phyloP scores from a whole-genome alignment of 108 stramenopile species.

The Nitzschia palea region DNA sequence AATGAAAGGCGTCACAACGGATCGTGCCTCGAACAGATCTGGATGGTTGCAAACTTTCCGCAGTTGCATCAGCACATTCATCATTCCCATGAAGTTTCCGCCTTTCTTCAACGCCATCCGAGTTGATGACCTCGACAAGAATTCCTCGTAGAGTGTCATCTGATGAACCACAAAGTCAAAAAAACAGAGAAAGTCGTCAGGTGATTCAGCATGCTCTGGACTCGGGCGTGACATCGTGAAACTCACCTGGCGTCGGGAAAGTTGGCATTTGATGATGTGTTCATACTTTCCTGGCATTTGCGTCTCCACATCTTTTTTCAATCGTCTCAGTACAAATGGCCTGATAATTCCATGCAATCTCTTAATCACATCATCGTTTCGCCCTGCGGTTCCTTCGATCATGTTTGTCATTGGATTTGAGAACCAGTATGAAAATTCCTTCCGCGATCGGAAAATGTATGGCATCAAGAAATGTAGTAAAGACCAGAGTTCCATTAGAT shows the following conservation, averaged over 20 bases:
- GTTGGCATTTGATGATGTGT: conserved; percentile 90
- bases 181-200: too few relatives aligned
- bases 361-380: conserved; percentile 81
- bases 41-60: conserved; percentile 99
- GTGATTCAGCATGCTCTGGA: neutral
- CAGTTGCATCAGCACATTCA: conserved; percentile 99
- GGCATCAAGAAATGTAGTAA: conserved; percentile 91
- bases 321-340: conserved; percentile 93
- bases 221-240: neutral
- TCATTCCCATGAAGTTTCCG: conserved; percentile 98
- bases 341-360: conserved; percentile 96
- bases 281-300: conserved; percentile 98
- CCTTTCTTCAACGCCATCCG: conserved; percentile 79
- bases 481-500: conserved; percentile 90
- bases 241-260: conserved; percentile 87
- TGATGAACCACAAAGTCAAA: too few relatives aligned
- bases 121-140: conserved; percentile 94
- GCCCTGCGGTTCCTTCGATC: conserved; percentile 83
- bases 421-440: conserved; percentile 99
- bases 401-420: conserved; percentile 93
- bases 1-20: conserved; percentile 90
- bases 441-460: conserved; percentile 83
- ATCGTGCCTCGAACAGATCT: conserved; percentile 96
- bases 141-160: conserved; percentile 97
- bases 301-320: conserved; percentile 97